Evolutionary conservation across 768 basidiomycete genomes (phyloP).

Genomic region (Chlorophyllum brunneum): DNA sequence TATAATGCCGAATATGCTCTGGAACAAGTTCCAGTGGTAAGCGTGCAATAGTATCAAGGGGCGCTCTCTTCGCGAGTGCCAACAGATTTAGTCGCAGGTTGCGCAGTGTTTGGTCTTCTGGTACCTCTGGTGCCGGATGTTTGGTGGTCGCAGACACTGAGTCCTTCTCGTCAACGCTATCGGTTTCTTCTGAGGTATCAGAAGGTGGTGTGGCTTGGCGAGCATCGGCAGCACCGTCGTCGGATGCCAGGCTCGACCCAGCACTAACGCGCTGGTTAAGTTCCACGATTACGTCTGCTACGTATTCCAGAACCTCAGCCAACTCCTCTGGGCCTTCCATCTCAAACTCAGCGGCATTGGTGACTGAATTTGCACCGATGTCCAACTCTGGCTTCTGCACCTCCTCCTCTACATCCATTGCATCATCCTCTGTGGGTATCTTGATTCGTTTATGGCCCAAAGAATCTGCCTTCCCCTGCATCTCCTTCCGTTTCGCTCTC

Average conservation of each 20-base stretch:
- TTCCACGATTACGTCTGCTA: slow-evolving; percentile 47
- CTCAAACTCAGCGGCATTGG: slow-evolving; percentile 23
- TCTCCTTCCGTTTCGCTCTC: slow-evolving; percentile 27
- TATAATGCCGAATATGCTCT: slow-evolving; percentile 57
- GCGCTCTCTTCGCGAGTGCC: slow-evolving; percentile 74
- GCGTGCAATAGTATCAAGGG: slow-evolving; percentile 64
- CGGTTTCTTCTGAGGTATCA: too few relatives aligned
- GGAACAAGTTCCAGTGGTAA: slow-evolving; percentile 65
- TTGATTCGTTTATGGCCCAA: slow-evolving; percentile 9
- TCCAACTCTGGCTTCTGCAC: slow-evolving; percentile 23
- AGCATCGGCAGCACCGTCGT: too few relatives aligned
- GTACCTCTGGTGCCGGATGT: slow-evolving; percentile 24
- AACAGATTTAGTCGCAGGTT: slow-evolving; percentile 70
- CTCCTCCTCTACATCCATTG: slow-evolving; percentile 26
- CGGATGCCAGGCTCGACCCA: not conserved
- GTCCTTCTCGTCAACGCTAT: too few relatives aligned
- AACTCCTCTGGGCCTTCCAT: slow-evolving; percentile 46
- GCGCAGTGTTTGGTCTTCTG: slow-evolving; percentile 49
- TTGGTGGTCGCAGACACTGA: not conserved
- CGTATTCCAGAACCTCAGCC: slow-evolving; percentile 53
- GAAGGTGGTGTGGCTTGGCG: too few relatives aligned
- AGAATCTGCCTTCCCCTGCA: slow-evolving; percentile 11
- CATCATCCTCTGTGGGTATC: slow-evolving; percentile 6
- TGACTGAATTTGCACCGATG: slow-evolving; percentile 16
- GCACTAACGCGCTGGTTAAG: slow-evolving; percentile 30